These are phyloP conservation scores for Naematelia encephala DNA, from an alignment of 768 basidiomycete species.

Conservation along the genomic window DNA sequence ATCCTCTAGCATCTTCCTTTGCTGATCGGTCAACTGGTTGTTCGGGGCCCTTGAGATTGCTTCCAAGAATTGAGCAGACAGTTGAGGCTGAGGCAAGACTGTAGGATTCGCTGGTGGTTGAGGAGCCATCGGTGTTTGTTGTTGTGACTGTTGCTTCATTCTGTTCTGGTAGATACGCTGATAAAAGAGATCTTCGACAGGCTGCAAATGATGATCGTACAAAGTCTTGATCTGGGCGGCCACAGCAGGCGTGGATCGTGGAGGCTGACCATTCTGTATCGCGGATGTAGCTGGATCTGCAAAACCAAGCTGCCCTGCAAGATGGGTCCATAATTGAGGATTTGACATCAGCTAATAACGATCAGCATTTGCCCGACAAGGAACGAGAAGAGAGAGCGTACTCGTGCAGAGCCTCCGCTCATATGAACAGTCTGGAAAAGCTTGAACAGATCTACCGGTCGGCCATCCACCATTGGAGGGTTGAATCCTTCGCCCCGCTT, in stretches of 20 bases:
- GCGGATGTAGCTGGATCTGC: slow-evolving; percentile 1
- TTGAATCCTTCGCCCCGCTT: slow-evolving; percentile 13
- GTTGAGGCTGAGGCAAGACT: background rate
- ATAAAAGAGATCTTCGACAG: slow-evolving; percentile 31
- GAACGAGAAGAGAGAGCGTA: slow-evolving; percentile 11
- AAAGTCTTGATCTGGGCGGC: slow-evolving; percentile 21
- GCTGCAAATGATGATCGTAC: slow-evolving; percentile 19
- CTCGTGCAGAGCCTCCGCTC: slow-evolving; percentile 32
- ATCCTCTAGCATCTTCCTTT: slow-evolving; percentile 18
- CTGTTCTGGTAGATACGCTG: slow-evolving; percentile 9
- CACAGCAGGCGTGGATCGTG: slow-evolving; percentile 11
- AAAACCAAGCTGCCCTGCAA: slow-evolving; percentile 32
- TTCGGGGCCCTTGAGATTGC: slow-evolving; percentile 11
- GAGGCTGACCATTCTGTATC: slow-evolving; percentile 13
- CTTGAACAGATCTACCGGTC: slow-evolving; percentile 24
- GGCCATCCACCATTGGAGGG: slow-evolving; percentile 24
- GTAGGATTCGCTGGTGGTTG: background rate
- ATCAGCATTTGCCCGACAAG: background rate
- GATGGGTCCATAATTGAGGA: slow-evolving; percentile 15
- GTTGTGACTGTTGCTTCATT: slow-evolving; percentile 10
- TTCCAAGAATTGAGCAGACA: slow-evolving; percentile 22
- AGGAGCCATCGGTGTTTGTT: slow-evolving; percentile 8
- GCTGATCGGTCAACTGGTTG: slow-evolving; percentile 16
- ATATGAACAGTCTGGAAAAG: slow-evolving; percentile 33
- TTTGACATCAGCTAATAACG: slow-evolving; percentile 18